These are phyloP conservation scores for Debaryomyces singareniensis DNA, from an alignment of 1,139 yeast species.

Conservation along the genomic window DNA sequence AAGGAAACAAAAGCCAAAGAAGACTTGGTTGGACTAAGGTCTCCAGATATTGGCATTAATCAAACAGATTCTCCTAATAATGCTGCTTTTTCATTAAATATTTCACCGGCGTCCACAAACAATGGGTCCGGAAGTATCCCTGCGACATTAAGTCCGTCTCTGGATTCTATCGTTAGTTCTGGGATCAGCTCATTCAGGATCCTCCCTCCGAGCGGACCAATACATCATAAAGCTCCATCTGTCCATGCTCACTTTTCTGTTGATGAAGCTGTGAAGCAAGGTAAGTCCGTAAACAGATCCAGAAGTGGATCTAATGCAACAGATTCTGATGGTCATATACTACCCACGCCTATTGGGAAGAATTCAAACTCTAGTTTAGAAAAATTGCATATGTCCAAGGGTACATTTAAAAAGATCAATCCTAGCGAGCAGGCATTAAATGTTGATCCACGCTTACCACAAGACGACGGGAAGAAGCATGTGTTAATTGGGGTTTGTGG, in stretches of 20 bases:
- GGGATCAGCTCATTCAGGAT: slow-evolving; percentile 73
- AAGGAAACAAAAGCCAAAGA: slow-evolving; percentile 15
- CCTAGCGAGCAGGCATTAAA: slow-evolving; percentile 45
- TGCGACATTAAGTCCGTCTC: not conserved
- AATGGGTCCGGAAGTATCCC: not conserved
- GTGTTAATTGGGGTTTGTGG: slow-evolving; percentile 88
- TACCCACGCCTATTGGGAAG: slow-evolving; percentile 11
- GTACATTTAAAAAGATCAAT: not conserved
- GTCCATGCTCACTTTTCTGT: slow-evolving; percentile 81
- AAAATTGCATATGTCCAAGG: slow-evolving; percentile 1
- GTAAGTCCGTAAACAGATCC: slow-evolving; percentile 26
- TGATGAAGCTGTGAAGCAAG: slow-evolving; percentile 61
- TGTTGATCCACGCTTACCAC: slow-evolving; percentile 76
- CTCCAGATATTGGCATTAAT: not conserved
- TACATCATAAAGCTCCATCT: slow-evolving; percentile 56
- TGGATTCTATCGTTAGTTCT: not conserved
- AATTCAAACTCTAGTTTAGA: slow-evolving; percentile 5
- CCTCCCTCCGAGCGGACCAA: slow-evolving; percentile 90
- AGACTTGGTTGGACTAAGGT: not conserved
- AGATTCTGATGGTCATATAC: slow-evolving; percentile 10
- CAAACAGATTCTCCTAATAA: not conserved
- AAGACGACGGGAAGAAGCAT: slow-evolving; percentile 87
- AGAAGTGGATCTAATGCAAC: slow-evolving; percentile 29
- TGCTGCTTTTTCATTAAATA: not conserved
- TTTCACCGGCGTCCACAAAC: not conserved